Evolutionary conservation across 1,284 basidiomycete genomes (phyloP), one percentile per base, ranked within the genome.

Genomic region (Cutaneotrichosporon arboriforme): DNA sequence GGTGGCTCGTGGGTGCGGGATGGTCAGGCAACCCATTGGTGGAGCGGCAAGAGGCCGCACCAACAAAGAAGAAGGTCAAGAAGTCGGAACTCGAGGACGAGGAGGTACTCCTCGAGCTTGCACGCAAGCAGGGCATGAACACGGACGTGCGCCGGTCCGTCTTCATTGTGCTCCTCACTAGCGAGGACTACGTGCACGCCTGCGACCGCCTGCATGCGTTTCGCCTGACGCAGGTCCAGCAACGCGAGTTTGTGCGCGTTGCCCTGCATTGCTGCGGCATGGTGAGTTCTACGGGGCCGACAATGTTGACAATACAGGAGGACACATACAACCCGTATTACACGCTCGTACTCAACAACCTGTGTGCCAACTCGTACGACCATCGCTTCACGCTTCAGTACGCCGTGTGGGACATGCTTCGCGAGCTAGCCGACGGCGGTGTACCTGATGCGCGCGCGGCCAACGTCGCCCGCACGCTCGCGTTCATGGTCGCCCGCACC

Each of bases 1-100:
- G 96, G 96, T 98, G 96, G 96, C 80, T 97, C 2, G 89, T 97
- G 35, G 96, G 94, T 22, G 90, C 94, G 0, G 94, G 90, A 1
- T 99, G 94, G 94, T 82, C 83, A 23, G 94, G 94, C 1, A 86
- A 97, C 66, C 90, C 90, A 3, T 80, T 97, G 1, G 79, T 86
- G 21, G 87, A 91, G 54, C 72, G 13, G 65, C 9, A 49, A 8
- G 26, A 22, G 9, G 22, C 33, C n/a, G 21, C 9, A 12, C 36
- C 42, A 17, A 38, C 46, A n/a, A 49, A 36, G 34, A 45, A 47
- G 49, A 20, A 33, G 21, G 49, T 55, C 52, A 46, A 45, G 18
- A 22, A 47, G 17, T 49, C 54, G 17, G 59, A 58, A 26, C 48
- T 46, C n/a, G 68, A 71, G 26, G 72, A 77, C 43, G 78, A 81